These are phyloP conservation scores for Rhynchosporium graminicola DNA, from an alignment of 2,329 filamentous ascomycete genomes.

Conservation along the genomic window DNA sequence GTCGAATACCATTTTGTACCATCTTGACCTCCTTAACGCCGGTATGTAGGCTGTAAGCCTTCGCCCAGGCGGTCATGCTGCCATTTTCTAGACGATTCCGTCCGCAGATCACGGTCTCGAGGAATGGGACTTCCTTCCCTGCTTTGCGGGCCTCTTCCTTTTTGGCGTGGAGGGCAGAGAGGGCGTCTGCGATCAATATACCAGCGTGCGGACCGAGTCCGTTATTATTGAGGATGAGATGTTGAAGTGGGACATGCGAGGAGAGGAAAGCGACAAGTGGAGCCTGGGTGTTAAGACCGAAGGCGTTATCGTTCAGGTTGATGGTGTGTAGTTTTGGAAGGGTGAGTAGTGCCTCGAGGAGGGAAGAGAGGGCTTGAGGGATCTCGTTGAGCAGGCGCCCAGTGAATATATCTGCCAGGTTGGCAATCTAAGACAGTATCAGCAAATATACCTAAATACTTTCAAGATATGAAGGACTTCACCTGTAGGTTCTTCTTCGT, in stretches of 20 bases:
- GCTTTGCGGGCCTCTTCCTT: constrained; percentile 76
- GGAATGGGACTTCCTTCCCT: constrained; percentile 72
- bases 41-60: constrained; percentile 78
- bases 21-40: constrained; percentile 88
- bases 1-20: constrained; percentile 96
- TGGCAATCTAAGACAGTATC: constrained; percentile 61
- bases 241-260: constrained; percentile 84
- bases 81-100: constrained; percentile 95
- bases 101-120: constrained; percentile 97
- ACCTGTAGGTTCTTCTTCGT: constrained; percentile 83
- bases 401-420: constrained; percentile 97
- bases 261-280: constrained; percentile 91
- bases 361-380: constrained; percentile 79
- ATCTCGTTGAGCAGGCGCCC: constrained; percentile 92
- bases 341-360: constrained; percentile 84
- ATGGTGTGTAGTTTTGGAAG: constrained; percentile 85
- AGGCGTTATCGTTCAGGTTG: constrained; percentile 97
- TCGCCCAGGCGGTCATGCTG: constrained; percentile 94
- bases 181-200: constrained; percentile 82
- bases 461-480: constrained; percentile 33
- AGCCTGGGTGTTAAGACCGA: constrained; percentile 91
- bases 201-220: constrained; percentile 91
- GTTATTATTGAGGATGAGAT: constrained; percentile 98
- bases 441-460: neutral
- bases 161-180: constrained; percentile 78